phyloP scores from a whole-genome alignment of 306 rosid species.

The Acacia melanoxylon region DNA sequence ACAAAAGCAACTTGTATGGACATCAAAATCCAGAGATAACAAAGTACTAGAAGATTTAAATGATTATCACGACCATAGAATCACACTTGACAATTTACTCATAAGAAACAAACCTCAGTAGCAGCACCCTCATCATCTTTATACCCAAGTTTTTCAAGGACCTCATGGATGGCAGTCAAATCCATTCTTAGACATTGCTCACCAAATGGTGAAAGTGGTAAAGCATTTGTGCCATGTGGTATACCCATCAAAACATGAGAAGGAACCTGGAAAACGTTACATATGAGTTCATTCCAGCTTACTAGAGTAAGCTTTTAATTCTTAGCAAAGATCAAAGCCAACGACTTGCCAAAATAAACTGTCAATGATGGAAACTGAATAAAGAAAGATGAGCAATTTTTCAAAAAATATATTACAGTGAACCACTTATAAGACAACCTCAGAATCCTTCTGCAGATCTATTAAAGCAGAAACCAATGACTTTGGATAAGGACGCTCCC shows the following conservation, averaged over 20 bases:
- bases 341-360: conserved; percentile 3
- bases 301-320: conserved; percentile 17
- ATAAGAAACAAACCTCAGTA: conserved; percentile 71
- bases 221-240: conserved; percentile 59
- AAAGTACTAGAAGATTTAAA: conserved; percentile 25
- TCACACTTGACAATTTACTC: not conserved
- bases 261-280: conserved; percentile 65
- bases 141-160: conserved; percentile 81
- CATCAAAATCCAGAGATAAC: not conserved
- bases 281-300: conserved; percentile 34
- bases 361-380: not conserved
- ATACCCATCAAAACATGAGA: conserved; percentile 88
- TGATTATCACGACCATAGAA: not conserved
- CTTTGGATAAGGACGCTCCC: conserved; percentile 94
- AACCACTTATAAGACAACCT: conserved; percentile 49
- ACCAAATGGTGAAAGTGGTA: conserved; percentile 73
- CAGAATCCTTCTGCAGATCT: conserved; percentile 89
- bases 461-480: conserved; percentile 77
- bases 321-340: conserved; percentile 21
- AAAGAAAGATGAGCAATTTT: not conserved
- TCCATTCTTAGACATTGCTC: conserved; percentile 87
- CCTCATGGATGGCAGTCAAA: conserved; percentile 84
- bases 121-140: conserved; percentile 97
- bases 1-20: conserved; percentile 4
- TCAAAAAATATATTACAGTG: conserved; percentile 7